Conservation (phyloP, 371 early-diverging fungal species). For the Fennellomyces sp. region DNA sequence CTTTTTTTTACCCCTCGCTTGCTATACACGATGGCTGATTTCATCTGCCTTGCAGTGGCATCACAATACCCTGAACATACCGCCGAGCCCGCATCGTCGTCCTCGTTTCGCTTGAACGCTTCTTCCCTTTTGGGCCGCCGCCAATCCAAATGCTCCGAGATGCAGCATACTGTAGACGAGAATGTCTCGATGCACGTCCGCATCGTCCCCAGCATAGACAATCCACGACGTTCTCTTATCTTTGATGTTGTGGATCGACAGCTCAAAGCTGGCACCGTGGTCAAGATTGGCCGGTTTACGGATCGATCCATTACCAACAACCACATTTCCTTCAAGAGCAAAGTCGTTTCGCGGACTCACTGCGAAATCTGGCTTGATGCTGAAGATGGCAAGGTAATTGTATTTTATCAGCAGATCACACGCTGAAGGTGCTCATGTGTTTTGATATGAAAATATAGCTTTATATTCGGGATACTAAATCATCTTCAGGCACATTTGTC, state of each 20-base stretch:
- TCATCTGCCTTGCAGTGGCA: slow-evolving; percentile 20
- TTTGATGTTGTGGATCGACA: slow-evolving; percentile 82
- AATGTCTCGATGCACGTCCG: slow-evolving; percentile 54
- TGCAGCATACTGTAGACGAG: neutral
- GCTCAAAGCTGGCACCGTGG: slow-evolving; percentile 59
- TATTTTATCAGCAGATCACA: no score
- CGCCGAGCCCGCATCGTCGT: neutral
- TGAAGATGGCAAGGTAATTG: slow-evolving; percentile 71
- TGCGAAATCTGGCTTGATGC: slow-evolving; percentile 89
- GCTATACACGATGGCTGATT: slow-evolving; percentile 20
- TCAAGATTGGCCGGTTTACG: slow-evolving; percentile 80
- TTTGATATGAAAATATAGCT: slow-evolving; percentile 62
- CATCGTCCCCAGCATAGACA: slow-evolving; percentile 75
- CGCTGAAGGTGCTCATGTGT: slow-evolving; percentile 1
- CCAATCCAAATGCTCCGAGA: slow-evolving; percentile 6
- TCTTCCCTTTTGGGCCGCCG: slow-evolving; percentile 12
- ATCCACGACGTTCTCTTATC: slow-evolving; percentile 67
- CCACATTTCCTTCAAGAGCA: slow-evolving; percentile 87
- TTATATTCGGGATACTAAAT: slow-evolving; percentile 87
- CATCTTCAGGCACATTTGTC: slow-evolving; percentile 95
- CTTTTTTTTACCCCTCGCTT: slow-evolving; percentile 2
- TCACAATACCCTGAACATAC: slow-evolving; percentile 14
- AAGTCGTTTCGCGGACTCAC: slow-evolving; percentile 92
- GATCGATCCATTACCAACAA: slow-evolving; percentile 60
- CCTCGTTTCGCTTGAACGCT: slow-evolving; percentile 17